phyloP scores from a whole-genome alignment of 108 stramenopile species.

The Cyclostephanos tholiformis region DNA sequence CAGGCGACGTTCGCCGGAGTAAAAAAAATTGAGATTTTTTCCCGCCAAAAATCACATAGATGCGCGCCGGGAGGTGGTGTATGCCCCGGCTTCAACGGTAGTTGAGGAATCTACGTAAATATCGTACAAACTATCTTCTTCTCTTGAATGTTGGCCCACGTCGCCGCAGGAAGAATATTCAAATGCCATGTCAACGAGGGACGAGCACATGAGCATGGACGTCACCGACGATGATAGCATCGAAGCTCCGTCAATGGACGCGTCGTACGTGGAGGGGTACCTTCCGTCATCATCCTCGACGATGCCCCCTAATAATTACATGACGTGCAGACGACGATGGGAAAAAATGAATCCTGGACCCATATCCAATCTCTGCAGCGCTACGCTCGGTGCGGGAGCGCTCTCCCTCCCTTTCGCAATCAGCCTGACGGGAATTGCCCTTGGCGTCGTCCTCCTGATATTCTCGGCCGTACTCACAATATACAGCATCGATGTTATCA shows the following conservation, averaged over 20 bases:
- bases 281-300: background rate
- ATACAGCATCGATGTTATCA: constrained; percentile 61
- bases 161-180: no score
- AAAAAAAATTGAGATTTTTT: no score
- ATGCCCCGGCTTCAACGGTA: no score
- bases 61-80: no score
- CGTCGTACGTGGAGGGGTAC: no score
- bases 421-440: constrained; percentile 63
- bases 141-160: no score
- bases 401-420: constrained; percentile 76
- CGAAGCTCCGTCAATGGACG: background rate
- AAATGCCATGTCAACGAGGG: background rate
- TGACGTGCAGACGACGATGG: background rate
- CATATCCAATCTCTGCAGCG: constrained; percentile 76
- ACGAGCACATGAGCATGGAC: background rate
- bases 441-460: constrained; percentile 54
- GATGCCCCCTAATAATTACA: background rate
- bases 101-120: no score
- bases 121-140: no score
- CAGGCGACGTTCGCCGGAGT: no score
- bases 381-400: constrained; percentile 81
- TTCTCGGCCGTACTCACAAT: constrained; percentile 56
- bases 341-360: constrained; percentile 34
- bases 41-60: no score
- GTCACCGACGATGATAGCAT: background rate